These are phyloP conservation scores for Cyberlindnera xylosilytica DNA, from an alignment of 805 yeast species.

Conservation along the genomic window DNA sequence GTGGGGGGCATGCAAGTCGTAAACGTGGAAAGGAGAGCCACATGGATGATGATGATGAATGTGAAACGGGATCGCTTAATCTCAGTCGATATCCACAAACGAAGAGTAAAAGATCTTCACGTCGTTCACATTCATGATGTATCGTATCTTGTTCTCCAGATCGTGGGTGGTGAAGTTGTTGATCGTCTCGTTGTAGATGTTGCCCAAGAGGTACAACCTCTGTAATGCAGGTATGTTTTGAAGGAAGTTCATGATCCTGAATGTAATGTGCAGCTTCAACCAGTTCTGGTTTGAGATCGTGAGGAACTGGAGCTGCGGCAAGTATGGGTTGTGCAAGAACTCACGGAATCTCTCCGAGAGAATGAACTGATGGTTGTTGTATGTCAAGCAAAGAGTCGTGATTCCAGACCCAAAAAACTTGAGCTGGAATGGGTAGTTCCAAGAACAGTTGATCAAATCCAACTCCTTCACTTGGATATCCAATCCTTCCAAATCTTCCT, in stretches of 20 bases:
- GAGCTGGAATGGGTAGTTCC: conserved; percentile 55
- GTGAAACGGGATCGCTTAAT: too few relatives aligned
- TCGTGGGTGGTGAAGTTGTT: conserved; percentile 28
- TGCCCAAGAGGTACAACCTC: conserved; percentile 30
- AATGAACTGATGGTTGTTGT: conserved; percentile 32
- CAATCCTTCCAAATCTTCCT: conserved; percentile 22
- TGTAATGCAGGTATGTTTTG: conserved; percentile 31
- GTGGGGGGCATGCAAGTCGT: too few relatives aligned
- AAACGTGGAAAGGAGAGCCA: too few relatives aligned
- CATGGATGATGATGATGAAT: too few relatives aligned
- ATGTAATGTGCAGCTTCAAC: conserved; percentile 31
- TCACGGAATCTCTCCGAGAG: conserved; percentile 34
- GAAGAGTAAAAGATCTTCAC: conserved; percentile 34
- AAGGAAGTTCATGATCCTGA: conserved; percentile 30
- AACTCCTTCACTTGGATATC: conserved; percentile 25
- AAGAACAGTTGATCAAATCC: conserved; percentile 43
- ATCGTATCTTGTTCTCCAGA: conserved; percentile 25
- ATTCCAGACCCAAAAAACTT: conserved; percentile 28
- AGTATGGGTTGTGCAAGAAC: conserved; percentile 29
- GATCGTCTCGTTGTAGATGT: conserved; percentile 33
- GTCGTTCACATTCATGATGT: conserved; percentile 28
- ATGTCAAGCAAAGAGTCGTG: conserved; percentile 25
- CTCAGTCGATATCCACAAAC: too few relatives aligned
- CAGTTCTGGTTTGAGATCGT: conserved; percentile 29
- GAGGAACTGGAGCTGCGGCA: conserved; percentile 25